Evolutionary conservation across 352 stramenopile species (phyloP).

Genomic region (Thraustochytrium sp.): DNA sequence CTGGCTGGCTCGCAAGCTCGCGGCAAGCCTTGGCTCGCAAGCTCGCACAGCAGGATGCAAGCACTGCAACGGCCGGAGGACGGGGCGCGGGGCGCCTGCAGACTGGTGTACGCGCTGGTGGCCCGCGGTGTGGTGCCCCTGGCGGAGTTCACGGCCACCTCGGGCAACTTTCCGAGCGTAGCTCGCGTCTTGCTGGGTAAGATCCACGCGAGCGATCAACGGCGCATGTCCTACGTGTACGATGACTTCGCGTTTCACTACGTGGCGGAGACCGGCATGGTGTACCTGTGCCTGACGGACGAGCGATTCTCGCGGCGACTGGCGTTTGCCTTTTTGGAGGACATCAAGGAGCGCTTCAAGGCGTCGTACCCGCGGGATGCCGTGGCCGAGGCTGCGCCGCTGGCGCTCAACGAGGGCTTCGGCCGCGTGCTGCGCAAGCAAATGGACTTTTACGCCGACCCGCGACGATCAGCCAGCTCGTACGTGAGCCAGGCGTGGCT

Average conservation of each 20-base stretch:
- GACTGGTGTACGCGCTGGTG: conserved; percentile 87
- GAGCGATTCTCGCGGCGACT: conserved; percentile 77
- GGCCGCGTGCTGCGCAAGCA: conserved; percentile 82
- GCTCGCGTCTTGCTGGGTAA: conserved; percentile 92
- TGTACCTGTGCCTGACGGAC: conserved; percentile 96
- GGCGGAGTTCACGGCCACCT: conserved; percentile 90
- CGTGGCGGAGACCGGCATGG: conserved; percentile 87
- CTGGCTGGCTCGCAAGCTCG: too few species aligned
- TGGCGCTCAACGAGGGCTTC: conserved; percentile 96
- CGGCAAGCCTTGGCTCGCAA: too few species aligned
- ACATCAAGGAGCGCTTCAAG: conserved; percentile 79
- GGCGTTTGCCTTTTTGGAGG: conserved; percentile 94
- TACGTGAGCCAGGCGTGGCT: conserved; percentile 49
- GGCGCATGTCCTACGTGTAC: conserved; percentile 94
- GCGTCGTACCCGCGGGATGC: conserved; percentile 63
- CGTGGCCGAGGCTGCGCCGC: conserved; percentile 84
- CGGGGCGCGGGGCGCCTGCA: not conserved
- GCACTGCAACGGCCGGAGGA: too few species aligned
- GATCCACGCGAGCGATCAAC: conserved; percentile 80
- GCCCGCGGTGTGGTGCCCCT: conserved; percentile 94
- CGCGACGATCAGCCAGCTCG: conserved; percentile 42
- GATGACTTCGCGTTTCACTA: conserved; percentile 95
- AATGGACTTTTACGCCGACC: conserved; percentile 82
- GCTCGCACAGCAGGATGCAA: too few species aligned
- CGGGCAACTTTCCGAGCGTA: conserved; percentile 95